A percentile compares a stretch with the other conserved stretches of the same genome.
Evolutionary conservation across 2,329 filamentous ascomycete species (phyloP).

Genomic region (Rhexocercosporidium sp.): DNA sequence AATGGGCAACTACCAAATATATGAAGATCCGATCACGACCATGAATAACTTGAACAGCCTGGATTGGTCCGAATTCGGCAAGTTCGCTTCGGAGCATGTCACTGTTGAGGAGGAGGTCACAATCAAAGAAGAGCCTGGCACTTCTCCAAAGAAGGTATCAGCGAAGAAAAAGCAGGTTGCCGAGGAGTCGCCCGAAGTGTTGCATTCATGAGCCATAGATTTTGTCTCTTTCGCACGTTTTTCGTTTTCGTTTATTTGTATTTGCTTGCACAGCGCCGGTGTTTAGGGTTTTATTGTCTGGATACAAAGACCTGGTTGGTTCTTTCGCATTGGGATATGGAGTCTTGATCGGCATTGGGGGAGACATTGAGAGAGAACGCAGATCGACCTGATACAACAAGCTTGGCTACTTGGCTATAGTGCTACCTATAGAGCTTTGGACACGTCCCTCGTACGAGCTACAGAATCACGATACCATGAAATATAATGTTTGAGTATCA

Average conservation of each 20-base stretch:
- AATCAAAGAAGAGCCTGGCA: conserved; percentile 34
- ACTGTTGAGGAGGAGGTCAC: conserved; percentile 4
- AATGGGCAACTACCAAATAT: conserved; percentile 40
- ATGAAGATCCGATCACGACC: conserved; percentile 36
- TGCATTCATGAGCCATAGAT: not conserved
- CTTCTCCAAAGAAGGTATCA: conserved; percentile 23
- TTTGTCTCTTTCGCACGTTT: not conserved
- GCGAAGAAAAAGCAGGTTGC: conserved; percentile 8
- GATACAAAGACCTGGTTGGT: conserved; percentile 12
- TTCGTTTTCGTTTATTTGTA: conserved; percentile 10
- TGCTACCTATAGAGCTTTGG: not conserved
- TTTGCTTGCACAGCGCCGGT: conserved; percentile 35
- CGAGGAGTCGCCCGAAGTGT: not conserved
- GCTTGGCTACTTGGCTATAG: conserved; percentile 1
- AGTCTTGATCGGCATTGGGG: conserved; percentile 25
- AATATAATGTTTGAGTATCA: conserved; percentile 5
- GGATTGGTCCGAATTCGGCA: conserved; percentile 37
- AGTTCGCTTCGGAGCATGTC: conserved; percentile 20
- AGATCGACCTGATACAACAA: not conserved
- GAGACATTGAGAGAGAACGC: not conserved
- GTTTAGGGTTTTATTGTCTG: conserved; percentile 23
- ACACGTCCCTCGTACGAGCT: not conserved
- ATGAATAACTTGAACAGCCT: conserved; percentile 25
- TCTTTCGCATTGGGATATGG: conserved; percentile 19
- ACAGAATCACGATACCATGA: conserved; percentile 1